Evolutionary conservation across 768 basidiomycete genomes (phyloP).

Genomic region (Xanthoconium purpureum): DNA sequence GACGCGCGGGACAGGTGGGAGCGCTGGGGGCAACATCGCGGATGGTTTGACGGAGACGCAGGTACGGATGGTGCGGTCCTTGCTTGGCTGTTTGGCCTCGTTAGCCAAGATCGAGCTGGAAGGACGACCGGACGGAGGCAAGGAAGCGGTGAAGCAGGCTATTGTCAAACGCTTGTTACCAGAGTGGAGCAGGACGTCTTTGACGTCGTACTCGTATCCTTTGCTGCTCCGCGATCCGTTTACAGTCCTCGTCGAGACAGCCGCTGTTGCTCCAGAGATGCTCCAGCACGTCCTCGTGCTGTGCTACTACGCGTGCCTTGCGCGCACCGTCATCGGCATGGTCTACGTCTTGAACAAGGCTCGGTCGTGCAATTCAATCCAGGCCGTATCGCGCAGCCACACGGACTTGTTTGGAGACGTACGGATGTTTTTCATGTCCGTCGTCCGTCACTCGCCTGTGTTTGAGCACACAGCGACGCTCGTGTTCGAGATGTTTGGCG

Average conservation of each 20-base stretch:
- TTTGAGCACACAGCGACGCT: conserved; percentile 83
- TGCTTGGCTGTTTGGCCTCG: conserved; percentile 66
- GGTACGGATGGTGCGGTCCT: conserved; percentile 69
- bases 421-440: conserved; percentile 87
- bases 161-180: conserved; percentile 88
- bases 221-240: conserved; percentile 88
- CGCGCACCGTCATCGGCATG: conserved; percentile 80
- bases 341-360: conserved; percentile 79
- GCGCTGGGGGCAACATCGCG: conserved; percentile 49
- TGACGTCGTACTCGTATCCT: conserved; percentile 81
- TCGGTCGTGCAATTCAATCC: conserved; percentile 49
- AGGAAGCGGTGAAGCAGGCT: conserved; percentile 74
- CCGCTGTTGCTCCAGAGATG: conserved; percentile 86
- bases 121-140: conserved; percentile 67
- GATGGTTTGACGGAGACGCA: conserved; percentile 71
- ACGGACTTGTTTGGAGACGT: conserved; percentile 80
- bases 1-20: conserved; percentile 59
- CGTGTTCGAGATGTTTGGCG: conserved; percentile 77
- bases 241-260: conserved; percentile 84
- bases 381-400: conserved; percentile 47
- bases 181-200: conserved; percentile 86
- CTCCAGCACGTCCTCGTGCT: conserved; percentile 85
- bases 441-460: conserved; percentile 83
- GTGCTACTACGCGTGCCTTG: conserved; percentile 87
- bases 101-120: conserved; percentile 69